Conservation (phyloP, 2,329 filamentous ascomycete genomes). For the Paracorniculantispora psalliotae region DNA sequence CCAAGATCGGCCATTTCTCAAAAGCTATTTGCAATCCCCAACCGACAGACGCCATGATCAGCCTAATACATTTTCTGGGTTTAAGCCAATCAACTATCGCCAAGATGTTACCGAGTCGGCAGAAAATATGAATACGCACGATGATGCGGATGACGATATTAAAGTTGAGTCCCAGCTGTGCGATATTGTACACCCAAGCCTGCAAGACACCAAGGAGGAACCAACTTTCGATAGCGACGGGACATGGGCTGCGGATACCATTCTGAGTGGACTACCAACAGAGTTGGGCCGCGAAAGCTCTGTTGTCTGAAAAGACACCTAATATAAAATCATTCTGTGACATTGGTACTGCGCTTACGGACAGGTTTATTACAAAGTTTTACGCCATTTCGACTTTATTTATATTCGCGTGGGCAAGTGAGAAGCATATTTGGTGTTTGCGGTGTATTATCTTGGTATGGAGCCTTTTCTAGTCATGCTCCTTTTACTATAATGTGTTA, state of each 20-base stretch:
- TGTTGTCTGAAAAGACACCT: neutral
- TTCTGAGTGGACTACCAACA: neutral
- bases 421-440: constrained; percentile 8
- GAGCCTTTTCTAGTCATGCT: neutral
- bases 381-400: neutral
- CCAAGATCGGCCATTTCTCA: constrained; percentile 18
- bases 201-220: neutral
- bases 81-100: constrained; percentile 26
- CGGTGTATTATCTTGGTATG: constrained; percentile 6
- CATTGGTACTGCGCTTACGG: neutral
- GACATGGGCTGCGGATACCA: neutral
- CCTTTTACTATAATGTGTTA: constrained; percentile 9
- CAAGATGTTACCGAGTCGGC: constrained; percentile 17
- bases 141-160: constrained; percentile 14
- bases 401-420: neutral
- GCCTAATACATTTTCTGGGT: constrained; percentile 23
- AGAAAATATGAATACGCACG: constrained; percentile 14
- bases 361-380: neutral
- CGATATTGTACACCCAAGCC: constrained; percentile 17
- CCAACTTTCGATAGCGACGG: neutral
- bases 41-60: constrained; percentile 7
- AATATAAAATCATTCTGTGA: neutral
- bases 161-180: constrained; percentile 25
- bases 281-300: neutral
- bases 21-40: constrained; percentile 19